Evolutionary conservation across 2,329 filamentous ascomycete genomes (phyloP).

Genomic region (Aciculosporium take): DNA sequence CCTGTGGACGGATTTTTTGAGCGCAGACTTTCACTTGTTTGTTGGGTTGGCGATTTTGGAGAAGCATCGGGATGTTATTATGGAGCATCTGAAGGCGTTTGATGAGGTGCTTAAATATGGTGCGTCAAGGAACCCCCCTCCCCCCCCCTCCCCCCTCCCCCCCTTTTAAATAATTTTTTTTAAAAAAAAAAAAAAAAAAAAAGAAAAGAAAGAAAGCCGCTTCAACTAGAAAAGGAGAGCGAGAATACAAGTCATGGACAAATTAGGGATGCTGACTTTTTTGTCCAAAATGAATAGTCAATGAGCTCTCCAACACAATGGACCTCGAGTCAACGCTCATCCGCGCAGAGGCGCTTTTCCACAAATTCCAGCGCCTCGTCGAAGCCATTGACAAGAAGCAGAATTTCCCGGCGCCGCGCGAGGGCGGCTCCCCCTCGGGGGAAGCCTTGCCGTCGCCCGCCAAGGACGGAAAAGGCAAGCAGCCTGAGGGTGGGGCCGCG

Average conservation of each 20-base stretch:
- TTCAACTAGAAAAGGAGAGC: no score
- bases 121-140: slow-evolving; percentile 28
- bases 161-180: no score
- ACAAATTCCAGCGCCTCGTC: slow-evolving; percentile 73
- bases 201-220: background rate
- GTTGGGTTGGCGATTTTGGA: slow-evolving; percentile 87
- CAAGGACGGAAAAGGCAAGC: slow-evolving; percentile 22
- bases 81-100: slow-evolving; percentile 85
- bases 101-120: slow-evolving; percentile 95
- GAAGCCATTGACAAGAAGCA: slow-evolving; percentile 86
- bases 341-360: slow-evolving; percentile 77
- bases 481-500: slow-evolving; percentile 12
- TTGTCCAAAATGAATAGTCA: no score
- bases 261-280: no score
- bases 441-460: slow-evolving; percentile 6
- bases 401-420: slow-evolving; percentile 53
- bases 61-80: slow-evolving; percentile 91
- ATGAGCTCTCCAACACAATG: slow-evolving; percentile 86
- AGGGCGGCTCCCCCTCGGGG: slow-evolving; percentile 6
- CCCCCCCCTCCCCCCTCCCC: background rate
- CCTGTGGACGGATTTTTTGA: slow-evolving; percentile 86
- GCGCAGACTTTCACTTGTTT: slow-evolving; percentile 86
- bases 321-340: slow-evolving; percentile 78
- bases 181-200: background rate
- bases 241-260: no score